Evolutionary conservation across 2,329 filamentous ascomycete species (phyloP).

Genomic region (Colletotrichum tropicale): DNA sequence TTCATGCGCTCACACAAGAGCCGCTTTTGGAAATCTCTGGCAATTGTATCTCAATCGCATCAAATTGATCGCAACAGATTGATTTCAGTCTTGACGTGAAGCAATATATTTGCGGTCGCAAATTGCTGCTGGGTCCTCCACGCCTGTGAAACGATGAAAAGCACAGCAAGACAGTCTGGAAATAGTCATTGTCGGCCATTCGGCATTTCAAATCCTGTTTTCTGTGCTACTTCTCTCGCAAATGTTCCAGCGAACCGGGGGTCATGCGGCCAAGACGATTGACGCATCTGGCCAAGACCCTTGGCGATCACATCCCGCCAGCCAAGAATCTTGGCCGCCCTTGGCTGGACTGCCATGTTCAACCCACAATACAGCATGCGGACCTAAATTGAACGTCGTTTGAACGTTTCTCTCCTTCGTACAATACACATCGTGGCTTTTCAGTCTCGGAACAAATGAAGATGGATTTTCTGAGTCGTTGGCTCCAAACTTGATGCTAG

Average conservation of each 20-base stretch:
- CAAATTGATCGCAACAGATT: too few relatives aligned
- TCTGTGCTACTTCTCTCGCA: rapidly evolving
- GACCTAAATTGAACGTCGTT: background rate
- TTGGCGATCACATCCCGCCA: background rate
- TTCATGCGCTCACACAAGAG: too few relatives aligned
- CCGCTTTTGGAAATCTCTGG: too few relatives aligned
- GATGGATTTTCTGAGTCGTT: background rate
- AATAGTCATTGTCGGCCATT: rapidly evolving
- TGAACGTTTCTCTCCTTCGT: background rate
- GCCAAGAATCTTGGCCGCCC: background rate
- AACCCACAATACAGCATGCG: background rate
- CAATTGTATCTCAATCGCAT: too few relatives aligned
- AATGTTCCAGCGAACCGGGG: background rate
- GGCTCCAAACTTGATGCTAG: background rate
- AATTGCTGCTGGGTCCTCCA: too few relatives aligned
- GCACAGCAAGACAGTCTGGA: too few relatives aligned
- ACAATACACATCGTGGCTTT: background rate
- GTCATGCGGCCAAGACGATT: background rate
- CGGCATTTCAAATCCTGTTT: background rate
- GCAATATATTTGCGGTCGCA: too few relatives aligned
- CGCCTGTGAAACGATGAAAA: too few relatives aligned
- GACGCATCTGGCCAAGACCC: background rate
- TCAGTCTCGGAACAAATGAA: rapidly evolving
- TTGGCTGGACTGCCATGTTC: background rate
- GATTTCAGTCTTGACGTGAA: too few relatives aligned